phyloP scores from a whole-genome alignment of 345 rosid genomes.

The Arabis alpina region DNA sequence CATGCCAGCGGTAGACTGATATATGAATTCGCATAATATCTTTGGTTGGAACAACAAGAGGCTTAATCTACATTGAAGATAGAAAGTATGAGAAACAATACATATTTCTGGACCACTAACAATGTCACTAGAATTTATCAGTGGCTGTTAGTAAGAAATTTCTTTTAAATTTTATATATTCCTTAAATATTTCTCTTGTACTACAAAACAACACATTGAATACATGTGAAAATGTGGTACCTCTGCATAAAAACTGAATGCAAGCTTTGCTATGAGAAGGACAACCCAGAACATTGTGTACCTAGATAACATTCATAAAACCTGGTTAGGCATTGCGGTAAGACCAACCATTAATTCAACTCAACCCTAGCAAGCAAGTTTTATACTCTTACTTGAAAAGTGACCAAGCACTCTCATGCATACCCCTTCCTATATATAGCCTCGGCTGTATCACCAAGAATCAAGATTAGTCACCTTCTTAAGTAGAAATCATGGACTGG shows the following conservation, averaged over 20 bases:
- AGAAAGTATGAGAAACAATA: slow-evolving; percentile 26
- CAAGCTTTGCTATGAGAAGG: slow-evolving; percentile 55
- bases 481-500: slow-evolving; percentile 18
- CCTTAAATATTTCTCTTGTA: not conserved
- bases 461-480: slow-evolving; percentile 19
- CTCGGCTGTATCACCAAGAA: slow-evolving; percentile 51
- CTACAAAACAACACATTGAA: slow-evolving; percentile 9
- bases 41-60: slow-evolving; percentile 61
- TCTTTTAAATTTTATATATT: not conserved
- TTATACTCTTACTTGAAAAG: slow-evolving; percentile 56
- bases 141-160: not conserved
- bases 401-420: slow-evolving; percentile 63
- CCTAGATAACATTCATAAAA: slow-evolving; percentile 43
- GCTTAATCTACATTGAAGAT: slow-evolving; percentile 54
- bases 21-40: slow-evolving; percentile 48
- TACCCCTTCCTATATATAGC: slow-evolving; percentile 63
- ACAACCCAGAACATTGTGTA: slow-evolving; percentile 67
- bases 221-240: slow-evolving; percentile 34
- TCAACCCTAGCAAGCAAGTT: slow-evolving; percentile 26
- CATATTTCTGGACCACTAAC: slow-evolving; percentile 9
- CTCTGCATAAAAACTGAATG: slow-evolving; percentile 67
- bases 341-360: slow-evolving; percentile 24
- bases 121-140: slow-evolving; percentile 4
- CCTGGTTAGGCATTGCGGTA: not conserved
- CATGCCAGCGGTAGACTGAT: slow-evolving; percentile 55